These are phyloP conservation scores for Galium porrigens DNA, from an alignment of 305 asterid species.

Conservation along the genomic window DNA sequence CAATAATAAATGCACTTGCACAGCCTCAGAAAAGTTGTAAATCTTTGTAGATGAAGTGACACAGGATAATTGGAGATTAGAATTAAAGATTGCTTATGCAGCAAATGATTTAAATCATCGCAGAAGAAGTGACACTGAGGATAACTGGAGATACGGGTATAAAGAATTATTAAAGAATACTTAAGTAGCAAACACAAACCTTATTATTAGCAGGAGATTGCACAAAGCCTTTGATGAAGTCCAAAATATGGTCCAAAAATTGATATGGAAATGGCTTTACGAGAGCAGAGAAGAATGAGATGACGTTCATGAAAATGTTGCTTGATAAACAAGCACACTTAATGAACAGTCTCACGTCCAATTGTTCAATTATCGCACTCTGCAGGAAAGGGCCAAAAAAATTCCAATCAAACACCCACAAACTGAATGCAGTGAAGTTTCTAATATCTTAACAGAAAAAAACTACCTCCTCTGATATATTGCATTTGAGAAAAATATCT, in stretches of 20 bases:
- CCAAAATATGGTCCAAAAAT: slow-evolving; percentile 55
- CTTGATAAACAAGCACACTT: slow-evolving; percentile 55
- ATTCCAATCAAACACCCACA: slow-evolving; percentile 21
- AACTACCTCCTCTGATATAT: slow-evolving; percentile 33
- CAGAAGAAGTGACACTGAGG: slow-evolving; percentile 37
- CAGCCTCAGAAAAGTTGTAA: background rate
- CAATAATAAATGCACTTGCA: background rate
- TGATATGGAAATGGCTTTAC: slow-evolving; percentile 55
- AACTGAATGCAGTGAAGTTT: background rate
- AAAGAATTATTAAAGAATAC: no score
- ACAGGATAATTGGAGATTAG: background rate
- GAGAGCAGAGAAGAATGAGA: slow-evolving; percentile 61
- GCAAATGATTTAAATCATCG: slow-evolving; percentile 41
- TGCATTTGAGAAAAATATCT: slow-evolving; percentile 43
- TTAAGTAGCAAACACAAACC: no score
- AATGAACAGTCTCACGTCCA: slow-evolving; percentile 30
- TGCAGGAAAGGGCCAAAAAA: slow-evolving; percentile 20
- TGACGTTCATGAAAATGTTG: slow-evolving; percentile 56
- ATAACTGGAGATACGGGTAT: slow-evolving; percentile 16
- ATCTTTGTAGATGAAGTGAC: background rate
- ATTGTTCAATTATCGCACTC: slow-evolving; percentile 23
- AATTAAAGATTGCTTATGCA: background rate
- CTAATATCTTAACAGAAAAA: background rate
- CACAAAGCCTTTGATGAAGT: slow-evolving; percentile 1
- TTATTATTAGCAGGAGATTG: no score